Evolutionary conservation across 2,329 filamentous ascomycete species (phyloP).

Genomic region (Neofusicoccum kwambonambiense): DNA sequence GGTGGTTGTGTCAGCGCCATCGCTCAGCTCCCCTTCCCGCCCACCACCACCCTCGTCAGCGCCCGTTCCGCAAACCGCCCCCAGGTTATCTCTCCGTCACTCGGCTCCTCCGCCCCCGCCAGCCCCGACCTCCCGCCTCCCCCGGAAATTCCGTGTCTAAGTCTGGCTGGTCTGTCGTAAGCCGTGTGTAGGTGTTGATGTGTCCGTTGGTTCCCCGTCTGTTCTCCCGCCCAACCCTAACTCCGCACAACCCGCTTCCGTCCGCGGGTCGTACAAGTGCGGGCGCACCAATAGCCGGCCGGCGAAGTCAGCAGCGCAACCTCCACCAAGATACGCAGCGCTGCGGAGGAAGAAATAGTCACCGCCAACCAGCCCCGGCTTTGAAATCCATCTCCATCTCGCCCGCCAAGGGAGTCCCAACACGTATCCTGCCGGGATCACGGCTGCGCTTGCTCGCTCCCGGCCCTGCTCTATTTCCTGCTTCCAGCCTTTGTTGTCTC

Average conservation of each 20-base stretch:
- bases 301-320: neutral
- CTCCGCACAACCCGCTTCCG: neutral
- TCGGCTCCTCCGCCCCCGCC: constrained; percentile 12
- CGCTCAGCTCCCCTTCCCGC: neutral
- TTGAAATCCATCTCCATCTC: neutral
- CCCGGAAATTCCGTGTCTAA: neutral
- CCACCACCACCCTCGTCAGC: neutral
- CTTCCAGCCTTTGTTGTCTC: neutral
- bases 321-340: neutral
- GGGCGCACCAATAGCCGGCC: constrained; percentile 9
- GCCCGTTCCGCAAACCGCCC: constrained; percentile 10
- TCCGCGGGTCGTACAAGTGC: constrained; percentile 4
- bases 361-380: neutral
- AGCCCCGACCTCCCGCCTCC: neutral
- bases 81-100: constrained; percentile 10
- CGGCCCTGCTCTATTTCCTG: neutral
- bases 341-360: neutral
- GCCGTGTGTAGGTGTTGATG: neutral
- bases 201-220: neutral
- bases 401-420: neutral
- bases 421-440: neutral
- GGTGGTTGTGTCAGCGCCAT: constrained; percentile 8
- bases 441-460: neutral
- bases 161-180: neutral
- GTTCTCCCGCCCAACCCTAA: neutral